Evolutionary conservation across 495 filamentous ascomycete species (phyloP), one percentile per base, ranked within the genome.

Genomic region (Talaromyces thailandensis): DNA sequence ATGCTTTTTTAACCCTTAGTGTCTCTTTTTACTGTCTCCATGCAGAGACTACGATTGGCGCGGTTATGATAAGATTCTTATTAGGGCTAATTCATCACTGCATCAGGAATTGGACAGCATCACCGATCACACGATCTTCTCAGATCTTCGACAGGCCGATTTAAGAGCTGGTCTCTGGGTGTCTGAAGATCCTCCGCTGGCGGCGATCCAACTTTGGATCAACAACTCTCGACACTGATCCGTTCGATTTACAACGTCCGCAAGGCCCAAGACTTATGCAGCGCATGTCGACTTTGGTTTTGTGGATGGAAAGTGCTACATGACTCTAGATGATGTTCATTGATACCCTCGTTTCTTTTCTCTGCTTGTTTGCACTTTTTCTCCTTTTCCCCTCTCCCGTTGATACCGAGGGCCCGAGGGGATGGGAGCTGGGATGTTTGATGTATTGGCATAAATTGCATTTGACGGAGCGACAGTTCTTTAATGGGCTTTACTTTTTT

Each of bases 61-160:
- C 43, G 7, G 35, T 40, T 40, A 40, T 40, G 14, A 40, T 12
- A 40, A 14, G 35, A 16, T 16, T n/a, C 14, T 40, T 16, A 8
- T 21, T 48, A 21, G 43, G 14, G 43, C 43, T 48, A 48, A 48
- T 48, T n/a, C 26, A 11, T 7, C 32, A 9, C 66, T n/a, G n/a
- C n/a, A n/a, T n/a, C n/a, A 92, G 86, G 89, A 92, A 65, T 78
- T 91, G 32, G 79, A 81, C 7, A 79, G 76, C 51, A 80, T 92
- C 70, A 88, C 85, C 25, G 86, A 91, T 63, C 82, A 89, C 60
- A 69, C 80, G 52, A 79, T 91, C 63, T 81, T 87, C 66, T 73
- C 82, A 61, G 84, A 87, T 60, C 82, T 93, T 56, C 82, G 83
- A 50, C 73, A 75, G 25, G 83, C 83, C 24, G 89, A 93, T 68